These are phyloP conservation scores for Dendrobium huoshanense DNA, from an alignment of 106 monocot genomes.

Conservation along the genomic window DNA sequence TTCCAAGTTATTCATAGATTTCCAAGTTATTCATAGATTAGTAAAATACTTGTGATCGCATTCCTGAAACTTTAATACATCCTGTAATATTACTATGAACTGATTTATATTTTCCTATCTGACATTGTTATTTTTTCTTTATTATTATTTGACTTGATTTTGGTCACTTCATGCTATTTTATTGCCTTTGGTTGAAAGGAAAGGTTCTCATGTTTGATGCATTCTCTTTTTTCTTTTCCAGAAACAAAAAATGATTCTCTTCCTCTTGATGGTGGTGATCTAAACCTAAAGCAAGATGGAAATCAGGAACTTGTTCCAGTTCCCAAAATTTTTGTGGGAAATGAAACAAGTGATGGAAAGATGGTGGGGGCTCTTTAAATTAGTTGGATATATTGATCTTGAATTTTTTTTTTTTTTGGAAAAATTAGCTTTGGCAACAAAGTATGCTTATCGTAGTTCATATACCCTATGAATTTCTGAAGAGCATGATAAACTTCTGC, in stretches of 20 bases:
- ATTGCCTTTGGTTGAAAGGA: background rate
- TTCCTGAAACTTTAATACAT: background rate
- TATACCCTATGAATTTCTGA: background rate
- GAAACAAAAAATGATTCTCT: constrained; percentile 19
- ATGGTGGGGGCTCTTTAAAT: constrained; percentile 24
- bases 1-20: background rate
- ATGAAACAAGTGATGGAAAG: constrained; percentile 47
- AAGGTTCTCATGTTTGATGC: constrained; percentile 4
- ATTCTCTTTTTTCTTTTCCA: constrained; percentile 14
- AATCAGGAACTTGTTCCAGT: constrained; percentile 18
- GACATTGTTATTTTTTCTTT: background rate
- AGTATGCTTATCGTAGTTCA: background rate
- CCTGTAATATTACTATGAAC: background rate
- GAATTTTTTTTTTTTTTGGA: background rate
- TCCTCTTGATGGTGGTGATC: constrained; percentile 13
- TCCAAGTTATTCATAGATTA: background rate
- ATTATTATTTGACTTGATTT: background rate
- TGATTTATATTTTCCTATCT: background rate
- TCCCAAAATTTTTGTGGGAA: constrained; percentile 35
- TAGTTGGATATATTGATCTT: background rate
- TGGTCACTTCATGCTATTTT: background rate
- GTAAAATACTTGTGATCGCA: background rate
- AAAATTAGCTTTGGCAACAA: background rate
- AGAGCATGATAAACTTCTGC: constrained; percentile 2
- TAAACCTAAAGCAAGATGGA: constrained; percentile 23